Base-by-base conservation (phyloP, 768 basidiomycete species). In the Pholiota conissans region DNA sequence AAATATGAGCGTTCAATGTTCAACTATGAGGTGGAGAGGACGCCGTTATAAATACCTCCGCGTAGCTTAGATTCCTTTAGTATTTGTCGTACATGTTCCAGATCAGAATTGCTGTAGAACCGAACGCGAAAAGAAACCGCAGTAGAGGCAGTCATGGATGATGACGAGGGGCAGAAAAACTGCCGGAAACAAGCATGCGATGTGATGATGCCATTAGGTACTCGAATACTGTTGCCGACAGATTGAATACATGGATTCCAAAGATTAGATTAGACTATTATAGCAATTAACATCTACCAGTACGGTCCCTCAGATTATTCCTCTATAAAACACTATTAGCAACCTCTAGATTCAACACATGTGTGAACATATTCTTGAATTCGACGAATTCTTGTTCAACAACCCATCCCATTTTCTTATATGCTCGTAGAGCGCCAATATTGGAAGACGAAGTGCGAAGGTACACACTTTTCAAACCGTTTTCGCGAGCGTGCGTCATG, bases 361-460 rank as follows among this genome's bases (percentile, higher is more conserved):
- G 40, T n/a, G 42, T 46, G n/a, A 26, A 20, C 42, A 54, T 22
- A 8, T 46, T 46, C 39, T 46, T 46, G 42, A 46, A 54, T 13
- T n/a, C 5, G 6, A 11, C 52, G 6, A 26, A 52, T 30, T 29
- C 52, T 8, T 34, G 16, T 13, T 52, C 48, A 3, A 57, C 30
- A 16, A 22, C 30, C 52, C 52, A 67, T 1, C 65, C 65, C 16
- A 63, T 24, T 22, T 55, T 57, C 39, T 60, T 27, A 47, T 67
- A 67, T 56, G 63, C 57, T 16, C 22, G 24, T 7, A 67, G 51
- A 2, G 65, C 65, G 1, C 49, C 52, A 2, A 28, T 20, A 40
- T 67, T 63, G 14, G 51, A 63, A 3, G 49, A 54, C 9, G 57
- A 52, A 0, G 65, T 67, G 14, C 60, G 40, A 5, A 67, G 58